Evolutionary conservation across 345 rosid species (phyloP), one percentile per base, ranked within the genome.

Genomic region (Barbarea vulgaris): DNA sequence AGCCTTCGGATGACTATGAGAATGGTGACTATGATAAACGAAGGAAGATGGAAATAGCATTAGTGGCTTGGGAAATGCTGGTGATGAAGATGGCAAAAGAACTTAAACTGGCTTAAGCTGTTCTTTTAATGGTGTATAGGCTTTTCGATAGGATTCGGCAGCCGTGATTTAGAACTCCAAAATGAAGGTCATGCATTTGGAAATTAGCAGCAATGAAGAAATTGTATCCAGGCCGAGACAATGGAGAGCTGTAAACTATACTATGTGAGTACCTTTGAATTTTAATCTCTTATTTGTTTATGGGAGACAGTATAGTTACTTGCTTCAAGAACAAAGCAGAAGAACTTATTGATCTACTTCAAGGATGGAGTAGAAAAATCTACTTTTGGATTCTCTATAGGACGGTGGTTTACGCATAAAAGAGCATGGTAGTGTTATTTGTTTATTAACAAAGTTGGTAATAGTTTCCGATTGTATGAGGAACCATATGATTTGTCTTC

Each of bases 11-110:
- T 9, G 14, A 31, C 24, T n/a, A 15, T 57, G 15, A 1, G 8
- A 57, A 57, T 31, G 62, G 41, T 57, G 24, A 31, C 7, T 54
- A 54, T 27, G 34, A 54, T 54, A 3, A 27, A 3, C 11, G 19
- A 54, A 27, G 18, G 34, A 14, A 27, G 34, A 7, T 1, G 12
- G 12, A 27, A 56, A 56, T 30, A 30, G 14, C 22, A 28, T n/a
- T 56, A 9, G 39, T 56, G 61, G 22, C 61, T n/a, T 56, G 61
- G 61, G 22, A 54, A 55, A 56, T 56, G 7, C 14, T 30, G 22
- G 41, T 0, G 41, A 9, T 56, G 39, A 9, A 56, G 24, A 30
- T 30, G 7, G 39, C 60, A 55, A 10, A 10, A 51, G 28, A 21
- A 21, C 5, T 4, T 51, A 1, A 7, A 17, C 13, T 48, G 9